A percentile compares a stretch with the other conserved stretches of the same genome.
Evolutionary conservation across 164 flowering plant species (phyloP).

Genomic region (Tetracentron sinense): DNA sequence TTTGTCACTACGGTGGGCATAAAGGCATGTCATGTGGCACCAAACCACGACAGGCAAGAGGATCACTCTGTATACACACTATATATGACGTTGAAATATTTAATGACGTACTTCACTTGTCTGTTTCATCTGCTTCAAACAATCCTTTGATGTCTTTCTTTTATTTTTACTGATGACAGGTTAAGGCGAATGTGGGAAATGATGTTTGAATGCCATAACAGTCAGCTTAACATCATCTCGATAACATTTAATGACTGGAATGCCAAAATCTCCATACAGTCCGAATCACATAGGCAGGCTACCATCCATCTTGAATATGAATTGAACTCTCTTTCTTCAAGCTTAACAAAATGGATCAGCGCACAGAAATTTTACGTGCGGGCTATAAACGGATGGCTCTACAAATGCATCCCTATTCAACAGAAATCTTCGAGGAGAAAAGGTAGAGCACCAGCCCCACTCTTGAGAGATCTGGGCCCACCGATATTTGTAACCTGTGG

Average conservation of each 20-base stretch:
- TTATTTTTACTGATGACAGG: constrained; percentile 35
- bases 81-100: no score
- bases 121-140: background rate
- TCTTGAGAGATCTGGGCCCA: constrained; percentile 49
- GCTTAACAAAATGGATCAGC: constrained; percentile 68
- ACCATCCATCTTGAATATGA: constrained; percentile 54
- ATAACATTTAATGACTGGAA: constrained; percentile 37
- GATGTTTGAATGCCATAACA: constrained; percentile 80
- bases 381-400: constrained; percentile 71
- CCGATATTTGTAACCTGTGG: constrained; percentile 72
- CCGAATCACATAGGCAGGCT: constrained; percentile 64
- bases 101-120: no score
- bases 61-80: no score
- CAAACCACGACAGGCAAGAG: no score
- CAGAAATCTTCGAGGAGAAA: constrained; percentile 41
- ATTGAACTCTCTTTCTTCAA: constrained; percentile 44
- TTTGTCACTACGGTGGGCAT: no score
- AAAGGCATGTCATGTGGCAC: no score
- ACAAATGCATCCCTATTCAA: constrained; percentile 51
- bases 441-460: constrained; percentile 22
- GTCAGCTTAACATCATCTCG: constrained; percentile 60
- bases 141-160: background rate
- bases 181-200: constrained; percentile 86
- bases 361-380: constrained; percentile 67
- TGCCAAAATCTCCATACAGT: constrained; percentile 39